Base-by-base conservation (phyloP, 176 grass and related monocot genomes). In the Musa beccarii region DNA sequence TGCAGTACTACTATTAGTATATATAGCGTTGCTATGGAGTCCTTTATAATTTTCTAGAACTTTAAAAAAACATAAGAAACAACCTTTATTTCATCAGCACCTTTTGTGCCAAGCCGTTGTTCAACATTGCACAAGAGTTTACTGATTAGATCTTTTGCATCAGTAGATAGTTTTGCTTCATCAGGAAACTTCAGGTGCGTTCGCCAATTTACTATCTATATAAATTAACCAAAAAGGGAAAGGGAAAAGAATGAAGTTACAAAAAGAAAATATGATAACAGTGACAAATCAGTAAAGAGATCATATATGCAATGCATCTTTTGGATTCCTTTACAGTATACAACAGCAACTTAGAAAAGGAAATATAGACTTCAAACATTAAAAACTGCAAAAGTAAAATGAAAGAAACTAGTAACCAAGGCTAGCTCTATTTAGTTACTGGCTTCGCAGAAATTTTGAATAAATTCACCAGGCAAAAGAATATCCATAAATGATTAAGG, bases 61-160 rank as follows among this genome's bases (percentile, higher is more conserved):
- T 13, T 9, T 63, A 54, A 73, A 0, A 55, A 78, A 79, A 54
- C 79, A 61, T 25, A 79, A 49, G 59, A 52, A 9, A 73, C 51
- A 84, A 98, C 95, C 88, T 98, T 98, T 86, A 93, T 89, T 81
- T 98, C 95, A 79, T 91, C 80, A 43, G 90, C 86, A 49, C 88
- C 90, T 83, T 88, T 91, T 53, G 95, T 98, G 19, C 95, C 95
- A n/a, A 98, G 78, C 34, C 95, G 86, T 53, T 91, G 95, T 73
- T 98, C 90, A 8, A 93, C 90, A 61, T 89, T 98, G 88, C 95
- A 98, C 76, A 98, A 84, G 66, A 98, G 84, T 79, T 85, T 98
- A 75, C 88, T 91, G 74, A 98, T 87, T 21, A 98, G 78, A 84
- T 93, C 90, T 86, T 93, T 91, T 19, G 85, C 85, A 34, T 83